Base-by-base conservation (phyloP, 768 basidiomycete species). In the Russula dissimulans region DNA sequence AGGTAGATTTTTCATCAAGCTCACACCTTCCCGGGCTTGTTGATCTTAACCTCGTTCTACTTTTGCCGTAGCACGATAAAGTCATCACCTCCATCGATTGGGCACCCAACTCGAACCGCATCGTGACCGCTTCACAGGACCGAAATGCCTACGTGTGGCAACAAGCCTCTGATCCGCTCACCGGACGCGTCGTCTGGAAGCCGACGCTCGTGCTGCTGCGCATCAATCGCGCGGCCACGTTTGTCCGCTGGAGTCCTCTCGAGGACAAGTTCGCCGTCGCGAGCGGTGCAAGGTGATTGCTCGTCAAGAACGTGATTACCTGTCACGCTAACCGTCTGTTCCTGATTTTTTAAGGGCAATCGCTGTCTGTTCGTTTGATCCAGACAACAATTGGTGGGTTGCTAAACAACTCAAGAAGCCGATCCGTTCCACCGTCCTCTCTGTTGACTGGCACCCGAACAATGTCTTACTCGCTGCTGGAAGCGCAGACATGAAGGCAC, bases 331-430 rank as follows among this genome's bases (percentile, higher is more conserved):
- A 44, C 41, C 60, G 39, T 4, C 34, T 4, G 59, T 52, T 56
- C 48, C 29, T 2, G 36, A 34, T 1, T 52, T n/a, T 14, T 9
- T n/a, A 43, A 91, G 95, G 43, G 89, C 94, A 39, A 95, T 98
- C 67, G 91, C 94, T 11, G 83, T 99, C 51, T 99, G 97, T 71
- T 95, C 91, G 17, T 99, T 97, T 69, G 97, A 99, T 71, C 80
- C 89, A 10, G 97, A 99, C 77, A 95, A 89, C 75, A 89, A 99
- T 72, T 99, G 97, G 97, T 99, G 97, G 97, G 91, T 97, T 4
- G 87, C 95, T 17, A 93, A 91, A 71, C 88, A 89, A 61, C 77
- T 99, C 71, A 99, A 98, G 85, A 98, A 98, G 74, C 97, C 97
- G 29, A 89, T 99, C 68, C 76, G 93, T 64, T 93, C 93, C 4